Conservation (phyloP, 345 rosid species). For the Aquilaria malaccensis region DNA sequence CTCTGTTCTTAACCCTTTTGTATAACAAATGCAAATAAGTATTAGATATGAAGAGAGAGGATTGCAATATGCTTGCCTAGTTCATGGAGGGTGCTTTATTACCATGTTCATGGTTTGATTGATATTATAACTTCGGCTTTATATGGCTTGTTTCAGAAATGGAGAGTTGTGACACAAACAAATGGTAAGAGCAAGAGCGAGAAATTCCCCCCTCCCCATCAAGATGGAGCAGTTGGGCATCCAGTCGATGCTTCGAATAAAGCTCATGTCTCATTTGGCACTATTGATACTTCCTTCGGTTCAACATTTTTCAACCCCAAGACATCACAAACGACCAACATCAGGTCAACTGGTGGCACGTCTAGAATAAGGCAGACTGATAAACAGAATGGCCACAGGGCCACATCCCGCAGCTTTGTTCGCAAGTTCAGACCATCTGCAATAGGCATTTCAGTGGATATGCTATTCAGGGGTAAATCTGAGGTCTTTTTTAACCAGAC, state of each 20-base stretch:
- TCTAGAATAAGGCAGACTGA: slow-evolving; percentile 34
- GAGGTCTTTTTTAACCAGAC: slow-evolving; percentile 41
- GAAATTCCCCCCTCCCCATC: slow-evolving; percentile 96
- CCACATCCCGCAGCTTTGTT: slow-evolving; percentile 41
- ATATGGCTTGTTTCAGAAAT: slow-evolving; percentile 30
- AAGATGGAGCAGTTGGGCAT: slow-evolving; percentile 74
- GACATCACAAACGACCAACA: slow-evolving; percentile 32
- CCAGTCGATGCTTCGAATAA: slow-evolving; percentile 32
- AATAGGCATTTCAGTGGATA: slow-evolving; percentile 44
- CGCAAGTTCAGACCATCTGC: slow-evolving; percentile 50
- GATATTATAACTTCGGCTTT: neutral
- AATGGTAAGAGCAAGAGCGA: slow-evolving; percentile 83
- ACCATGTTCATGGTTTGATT: too few relatives aligned
- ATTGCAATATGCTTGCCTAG: too few relatives aligned
- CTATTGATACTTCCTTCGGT: slow-evolving; percentile 30
- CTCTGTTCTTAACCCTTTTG: too few relatives aligned
- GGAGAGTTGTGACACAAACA: slow-evolving; percentile 43
- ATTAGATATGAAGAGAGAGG: too few relatives aligned
- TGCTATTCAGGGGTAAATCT: slow-evolving; percentile 50
- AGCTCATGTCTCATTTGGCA: slow-evolving; percentile 36
- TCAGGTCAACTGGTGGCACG: slow-evolving; percentile 28
- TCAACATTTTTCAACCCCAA: slow-evolving; percentile 28
- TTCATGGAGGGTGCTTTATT: too few relatives aligned
- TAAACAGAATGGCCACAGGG: slow-evolving; percentile 33
- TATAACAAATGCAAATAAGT: too few relatives aligned